Evolutionary conservation across 345 rosid genomes (phyloP), one percentile per base, ranked within the genome.

Genomic region (Cardamine chenopodiifolia): DNA sequence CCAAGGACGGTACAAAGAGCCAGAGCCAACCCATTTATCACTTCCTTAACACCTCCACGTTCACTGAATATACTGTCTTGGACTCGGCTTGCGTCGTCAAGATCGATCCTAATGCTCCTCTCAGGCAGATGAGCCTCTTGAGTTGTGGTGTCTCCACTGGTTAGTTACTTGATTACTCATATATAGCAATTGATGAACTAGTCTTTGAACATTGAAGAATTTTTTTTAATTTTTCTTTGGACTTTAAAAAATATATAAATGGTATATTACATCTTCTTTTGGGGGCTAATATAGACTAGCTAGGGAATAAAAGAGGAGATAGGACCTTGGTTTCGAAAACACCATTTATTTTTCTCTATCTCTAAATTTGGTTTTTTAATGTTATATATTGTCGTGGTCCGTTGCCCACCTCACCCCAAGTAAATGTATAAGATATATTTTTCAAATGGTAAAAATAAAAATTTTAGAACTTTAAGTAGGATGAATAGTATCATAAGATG

Each of bases 131-230:
- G 88, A 78, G 79, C 75, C 84, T 90, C 74, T 61, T 86, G 40
- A 90, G 96, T 22, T 90, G 96, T 39, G 86, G 96, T 31, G 78
- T 90, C 68, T 82, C 96, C 39, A 86, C 93, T 0, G 95, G 91
- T 89, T 75, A 58, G 62, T 70, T 54, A 22, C 23, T 18, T 13
- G 7, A 6, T 14, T 12, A 71, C 14, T 31, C 26, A 23, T 28
- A 8, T 40, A 39, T 20, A 14, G 14, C 18, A 39, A 28, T 62
- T 15, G 2, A 28, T 14, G 1, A 28, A 1, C 13, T 20, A 29
- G 17, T 20, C 17, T 32, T 32, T 32, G 17, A 29, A 20, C 17
- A 44, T 14, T 57, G n/a, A 45, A 9, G 19, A 26, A 26, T 2
- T 10, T 2, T 6, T 17, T 17, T 45, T 6, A 13, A 17, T 3